Conservation (phyloP, 768 basidiomycete genomes). For the Lactarius psammicola region DNA sequence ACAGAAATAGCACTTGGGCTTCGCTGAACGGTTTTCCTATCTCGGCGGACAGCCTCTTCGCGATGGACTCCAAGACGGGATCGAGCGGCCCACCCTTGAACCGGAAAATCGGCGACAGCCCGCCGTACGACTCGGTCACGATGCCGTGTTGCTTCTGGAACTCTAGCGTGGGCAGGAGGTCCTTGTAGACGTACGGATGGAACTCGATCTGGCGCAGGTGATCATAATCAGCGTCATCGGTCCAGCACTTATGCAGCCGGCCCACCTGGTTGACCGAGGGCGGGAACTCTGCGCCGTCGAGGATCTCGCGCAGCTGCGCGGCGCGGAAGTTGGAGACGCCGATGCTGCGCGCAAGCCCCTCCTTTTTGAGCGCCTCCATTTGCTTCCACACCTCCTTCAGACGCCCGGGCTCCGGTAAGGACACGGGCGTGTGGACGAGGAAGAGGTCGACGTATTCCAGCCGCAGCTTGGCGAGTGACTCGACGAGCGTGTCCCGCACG, state of each 20-base stretch:
- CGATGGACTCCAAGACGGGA: constrained; percentile 38
- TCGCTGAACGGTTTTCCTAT: constrained; percentile 32
- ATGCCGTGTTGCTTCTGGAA: constrained; percentile 41
- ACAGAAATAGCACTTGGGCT: constrained; percentile 36
- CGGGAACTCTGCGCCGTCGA: constrained; percentile 43
- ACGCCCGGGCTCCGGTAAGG: constrained; percentile 27
- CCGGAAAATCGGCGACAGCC: constrained; percentile 41
- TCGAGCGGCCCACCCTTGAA: constrained; percentile 41
- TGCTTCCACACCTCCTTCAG: constrained; percentile 44
- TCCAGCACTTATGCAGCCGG: too few relatives aligned
- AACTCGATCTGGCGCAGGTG: constrained; percentile 43
- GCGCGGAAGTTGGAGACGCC: constrained; percentile 58
- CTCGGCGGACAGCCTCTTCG: constrained; percentile 30
- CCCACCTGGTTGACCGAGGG: constrained; percentile 57
- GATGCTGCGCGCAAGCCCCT: constrained; percentile 42
- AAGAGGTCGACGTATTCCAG: constrained; percentile 45
- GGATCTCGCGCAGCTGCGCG: constrained; percentile 43
- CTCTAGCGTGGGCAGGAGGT: constrained; percentile 39
- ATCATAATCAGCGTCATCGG: neutral
- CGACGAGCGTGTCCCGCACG: constrained; percentile 40
- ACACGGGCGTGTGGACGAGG: constrained; percentile 43
- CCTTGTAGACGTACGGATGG: constrained; percentile 52
- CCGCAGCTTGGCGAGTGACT: constrained; percentile 42
- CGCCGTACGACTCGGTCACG: constrained; percentile 42
- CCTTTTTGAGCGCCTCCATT: constrained; percentile 43